Evolutionary conservation across 129 eudicot species (phyloP).

Genomic region (Logfia minima): DNA sequence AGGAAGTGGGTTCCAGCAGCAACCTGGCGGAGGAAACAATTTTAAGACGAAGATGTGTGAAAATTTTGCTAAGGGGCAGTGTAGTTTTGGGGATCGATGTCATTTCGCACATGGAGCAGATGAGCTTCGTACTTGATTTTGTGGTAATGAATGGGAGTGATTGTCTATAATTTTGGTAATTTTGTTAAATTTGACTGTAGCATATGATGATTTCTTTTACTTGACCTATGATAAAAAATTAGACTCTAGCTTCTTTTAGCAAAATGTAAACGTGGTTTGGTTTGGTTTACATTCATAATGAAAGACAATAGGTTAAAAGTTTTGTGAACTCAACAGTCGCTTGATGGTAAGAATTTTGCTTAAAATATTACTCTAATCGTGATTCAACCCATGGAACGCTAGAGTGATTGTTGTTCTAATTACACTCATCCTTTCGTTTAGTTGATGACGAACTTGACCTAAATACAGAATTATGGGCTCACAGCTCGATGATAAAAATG

Average conservation of each 20-base stretch:
- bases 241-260: background rate
- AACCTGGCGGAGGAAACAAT: constrained; percentile 15
- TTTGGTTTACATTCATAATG: background rate
- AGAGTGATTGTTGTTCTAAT: background rate
- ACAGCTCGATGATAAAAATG: background rate
- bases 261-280: background rate
- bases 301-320: background rate
- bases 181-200: background rate
- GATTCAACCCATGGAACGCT: background rate
- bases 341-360: background rate
- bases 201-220: constrained; percentile 10
- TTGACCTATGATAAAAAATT: background rate
- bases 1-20: constrained; percentile 25
- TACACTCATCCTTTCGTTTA: background rate
- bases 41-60: constrained; percentile 16
- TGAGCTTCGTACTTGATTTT: constrained; percentile 10
- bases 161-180: constrained; percentile 2
- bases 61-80: constrained; percentile 8
- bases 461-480: background rate
- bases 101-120: constrained; percentile 13
- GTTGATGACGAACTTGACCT: background rate
- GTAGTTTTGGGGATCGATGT: constrained; percentile 23
- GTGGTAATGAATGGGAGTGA: background rate
- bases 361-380: too few species aligned
- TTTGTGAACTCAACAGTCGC: background rate